These are phyloP conservation scores for Bullera alba DNA, from an alignment of 768 basidiomycete species.

Conservation along the genomic window DNA sequence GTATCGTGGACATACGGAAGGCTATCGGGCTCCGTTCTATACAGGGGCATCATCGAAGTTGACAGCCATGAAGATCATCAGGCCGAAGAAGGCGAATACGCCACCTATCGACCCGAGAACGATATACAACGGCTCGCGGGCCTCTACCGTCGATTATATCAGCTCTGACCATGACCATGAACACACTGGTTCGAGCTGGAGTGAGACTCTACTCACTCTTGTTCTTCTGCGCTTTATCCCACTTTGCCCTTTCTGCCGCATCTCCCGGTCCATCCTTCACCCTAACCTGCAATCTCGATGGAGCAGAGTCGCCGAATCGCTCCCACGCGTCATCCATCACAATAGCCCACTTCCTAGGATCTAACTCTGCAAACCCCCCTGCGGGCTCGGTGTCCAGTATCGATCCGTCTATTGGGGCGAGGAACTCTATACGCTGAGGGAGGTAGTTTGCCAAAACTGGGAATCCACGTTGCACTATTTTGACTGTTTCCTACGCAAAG, in stretches of 20 bases:
- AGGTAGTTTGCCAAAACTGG: conserved; percentile 10
- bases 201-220: neutral
- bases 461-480: conserved; percentile 19
- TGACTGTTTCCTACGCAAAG: conserved; percentile 19
- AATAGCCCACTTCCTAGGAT: conserved; percentile 15
- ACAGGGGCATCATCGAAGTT: too few species aligned
- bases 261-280: conserved; percentile 20
- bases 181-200: too few species aligned
- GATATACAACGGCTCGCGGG: too few species aligned
- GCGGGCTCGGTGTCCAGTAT: neutral
- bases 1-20: too few species aligned
- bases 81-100: too few species aligned
- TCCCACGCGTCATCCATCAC: conserved; percentile 30
- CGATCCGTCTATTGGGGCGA: conserved; percentile 1
- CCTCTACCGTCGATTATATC: too few species aligned
- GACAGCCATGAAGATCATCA: too few species aligned
- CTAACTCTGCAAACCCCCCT: conserved; percentile 1
- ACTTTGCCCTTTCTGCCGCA: neutral
- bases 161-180: too few species aligned
- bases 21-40: too few species aligned
- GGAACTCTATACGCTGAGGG: conserved; percentile 21
- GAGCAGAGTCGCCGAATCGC: conserved; percentile 11
- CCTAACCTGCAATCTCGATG: conserved; percentile 6
- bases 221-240: neutral
- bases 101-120: too few species aligned